These are phyloP conservation scores for Parascedosporium putredinis DNA, from an alignment of 2,329 filamentous ascomycete genomes.

Conservation along the genomic window DNA sequence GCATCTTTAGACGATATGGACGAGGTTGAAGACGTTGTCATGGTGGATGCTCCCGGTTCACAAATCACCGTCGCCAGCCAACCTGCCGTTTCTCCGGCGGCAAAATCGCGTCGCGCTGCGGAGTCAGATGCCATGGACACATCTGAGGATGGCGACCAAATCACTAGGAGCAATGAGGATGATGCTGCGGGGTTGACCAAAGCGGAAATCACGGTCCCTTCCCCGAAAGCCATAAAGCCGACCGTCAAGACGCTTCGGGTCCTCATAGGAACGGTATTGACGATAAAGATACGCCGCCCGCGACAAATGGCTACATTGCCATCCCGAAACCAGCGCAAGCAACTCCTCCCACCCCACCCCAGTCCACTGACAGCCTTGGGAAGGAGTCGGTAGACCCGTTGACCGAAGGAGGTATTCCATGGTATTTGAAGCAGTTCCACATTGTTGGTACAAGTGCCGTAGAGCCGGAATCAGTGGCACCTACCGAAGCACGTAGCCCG, in stretches of 20 bases:
- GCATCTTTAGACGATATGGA: neutral
- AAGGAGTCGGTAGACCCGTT: constrained; percentile 42
- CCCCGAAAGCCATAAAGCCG: neutral
- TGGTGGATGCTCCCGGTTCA: constrained; percentile 9
- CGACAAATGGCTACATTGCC: constrained; percentile 33
- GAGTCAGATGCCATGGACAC: neutral
- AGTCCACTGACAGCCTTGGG: constrained; percentile 49
- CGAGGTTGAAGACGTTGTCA: constrained; percentile 10
- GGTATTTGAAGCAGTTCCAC: constrained; percentile 78
- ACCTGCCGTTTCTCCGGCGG: neutral
- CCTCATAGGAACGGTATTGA: neutral
- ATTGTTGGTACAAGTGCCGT: constrained; percentile 71
- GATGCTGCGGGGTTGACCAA: neutral
- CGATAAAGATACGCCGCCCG: constrained; percentile 32
- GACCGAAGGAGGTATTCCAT: constrained; percentile 68
- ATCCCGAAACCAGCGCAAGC: constrained; percentile 21
- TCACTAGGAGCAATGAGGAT: neutral
- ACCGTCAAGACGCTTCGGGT: neutral
- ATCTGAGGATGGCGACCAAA: neutral
- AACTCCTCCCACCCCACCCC: constrained; percentile 55
- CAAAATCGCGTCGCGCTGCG: constrained; percentile 11
- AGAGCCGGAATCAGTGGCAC: constrained; percentile 58
- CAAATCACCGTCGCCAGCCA: constrained; percentile 7
- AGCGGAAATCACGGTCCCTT: neutral
- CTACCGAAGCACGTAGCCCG: constrained; percentile 50